Evolutionary conservation across 2,329 filamentous ascomycete genomes (phyloP), one percentile per base, ranked within the genome.

Genomic region (Arthrobotrys iridis): DNA sequence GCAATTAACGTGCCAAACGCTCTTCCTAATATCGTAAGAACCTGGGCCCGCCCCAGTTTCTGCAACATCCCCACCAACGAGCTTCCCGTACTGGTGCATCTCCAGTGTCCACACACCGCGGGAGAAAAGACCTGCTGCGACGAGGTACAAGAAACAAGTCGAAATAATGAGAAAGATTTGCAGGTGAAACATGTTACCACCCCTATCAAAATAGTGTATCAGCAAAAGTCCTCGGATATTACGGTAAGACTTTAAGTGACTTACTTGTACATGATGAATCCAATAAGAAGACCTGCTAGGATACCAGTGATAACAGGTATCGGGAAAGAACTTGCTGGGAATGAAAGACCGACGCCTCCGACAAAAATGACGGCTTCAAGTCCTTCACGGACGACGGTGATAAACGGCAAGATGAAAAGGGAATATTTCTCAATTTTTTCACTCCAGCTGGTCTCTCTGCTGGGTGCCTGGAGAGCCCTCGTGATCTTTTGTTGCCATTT

Each of bases 401-500:
- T 86, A 82, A 96, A 96, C 0, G 93, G 93, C 64, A 96, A 84
- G 48, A 92, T 82, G 81, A 96, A 95, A 90, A 96, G 92, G 80
- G 89, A 88, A 80, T 96, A 95, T 81, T 91, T 93, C 81, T 93
- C 90, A 18, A 85, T 91, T 65, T 84, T 83, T 82, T 90, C 90
- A 77, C 93, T 82, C 3, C 83, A 83, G 3, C 81, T 83, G 13
- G 81, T 82, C 2, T 58, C 46, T n/a, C 58, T 75, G 1, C 81
- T 79, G 8, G 82, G 81, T 10, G 81, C 81, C 78, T 91, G 88
- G 28, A 95, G 83, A 1, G 91, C 88, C 79, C 87, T 87, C 15
- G 89, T 87, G 22, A 96, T 87, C 87, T 95, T 95, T 79, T 90
- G 84, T n/a, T 89, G 87, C 93, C 93, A 96, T 83, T 95, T 95